Percentiles rank a stretch among this genome's conserved stretches.
These are phyloP conservation scores for Mortierella sp. DNA, from an alignment of 371 early-diverging fungal genomes.

Conservation along the genomic window DNA sequence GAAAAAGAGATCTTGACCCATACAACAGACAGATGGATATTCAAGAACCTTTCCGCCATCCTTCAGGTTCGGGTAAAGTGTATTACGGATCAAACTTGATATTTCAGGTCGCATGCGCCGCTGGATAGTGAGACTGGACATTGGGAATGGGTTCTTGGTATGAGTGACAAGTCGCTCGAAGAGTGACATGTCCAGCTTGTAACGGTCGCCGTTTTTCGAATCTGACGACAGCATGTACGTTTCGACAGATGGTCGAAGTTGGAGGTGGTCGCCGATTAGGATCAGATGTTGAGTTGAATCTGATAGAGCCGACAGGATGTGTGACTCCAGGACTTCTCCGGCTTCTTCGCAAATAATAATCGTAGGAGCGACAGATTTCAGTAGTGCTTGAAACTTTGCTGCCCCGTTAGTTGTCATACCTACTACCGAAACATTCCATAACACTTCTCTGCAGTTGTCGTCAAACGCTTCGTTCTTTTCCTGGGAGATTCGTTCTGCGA, in stretches of 20 bases:
- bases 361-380: conserved; percentile 63
- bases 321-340: conserved; percentile 82
- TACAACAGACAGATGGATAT: conserved; percentile 63
- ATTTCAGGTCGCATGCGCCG: conserved; percentile 84
- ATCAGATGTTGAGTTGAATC: conserved; percentile 74
- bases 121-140: conserved; percentile 70
- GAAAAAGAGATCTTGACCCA: conserved; percentile 61
- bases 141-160: conserved; percentile 58
- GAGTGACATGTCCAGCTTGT: conserved; percentile 71
- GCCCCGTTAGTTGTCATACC: conserved; percentile 70
- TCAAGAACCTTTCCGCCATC: conserved; percentile 50
- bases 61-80: conserved; percentile 47
- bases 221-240: conserved; percentile 54
- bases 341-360: conserved; percentile 84
- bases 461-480: background rate
- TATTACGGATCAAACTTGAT: conserved; percentile 64
- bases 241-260: conserved; percentile 70
- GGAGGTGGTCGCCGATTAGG: conserved; percentile 81
- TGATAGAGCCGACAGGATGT: conserved; percentile 71
- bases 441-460: conserved; percentile 50
- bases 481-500: background rate
- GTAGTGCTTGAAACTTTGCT: conserved; percentile 63
- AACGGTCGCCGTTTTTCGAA: conserved; percentile 45
- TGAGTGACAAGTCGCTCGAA: conserved; percentile 76
- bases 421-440: conserved; percentile 52